Evolutionary conservation across 345 rosid genomes (phyloP), one percentile per base, ranked within the genome.

Genomic region (Ceriops tagal): DNA sequence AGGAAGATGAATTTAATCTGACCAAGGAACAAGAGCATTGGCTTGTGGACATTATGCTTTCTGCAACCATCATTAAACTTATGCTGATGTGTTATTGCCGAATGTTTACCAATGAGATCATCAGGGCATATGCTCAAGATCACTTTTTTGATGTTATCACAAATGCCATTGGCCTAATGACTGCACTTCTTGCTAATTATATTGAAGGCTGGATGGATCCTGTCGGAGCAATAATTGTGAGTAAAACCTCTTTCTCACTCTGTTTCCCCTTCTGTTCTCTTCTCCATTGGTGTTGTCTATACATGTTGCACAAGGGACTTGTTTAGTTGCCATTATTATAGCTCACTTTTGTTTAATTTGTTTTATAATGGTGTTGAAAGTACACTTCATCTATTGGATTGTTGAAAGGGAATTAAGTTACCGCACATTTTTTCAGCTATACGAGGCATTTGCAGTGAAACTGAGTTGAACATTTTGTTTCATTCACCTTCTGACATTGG

Each of bases 111-210:
- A 88, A 95, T 67, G 96, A 95, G 86, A 95, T 95, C 16, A 92
- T 95, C 24, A 95, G 87, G 77, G 99, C 99, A 31, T 95, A 90
- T 81, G 99, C 99, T 31, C 98, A 86, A 74, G 99, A 95, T 80
- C 99, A 95, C 74, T 92, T 95, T 82, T 95, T 95, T 53, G 99
- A 95, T 69, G 98, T 95, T 61, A 78, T 92, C 73, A 95, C 99
- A 58, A 95, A 95, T 71, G 65, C 88, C 75, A 90, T 95, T 19
- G 99, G 99, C 70, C 96, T 95, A 51, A 68, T 90, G 66, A 96
- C 99, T 63, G 93, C 81, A 46, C 85, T 95, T 27, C 96, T 95
- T 27, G 99, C 99, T 32, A 92, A 90, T 68, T 86, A 84, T 82
- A 59, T 95, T 15, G 86, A 85, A 32, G 81, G 71, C 22, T 95